Conservation (phyloP, 2,329 filamentous ascomycete genomes). For the Neofusicoccum sp. region DNA sequence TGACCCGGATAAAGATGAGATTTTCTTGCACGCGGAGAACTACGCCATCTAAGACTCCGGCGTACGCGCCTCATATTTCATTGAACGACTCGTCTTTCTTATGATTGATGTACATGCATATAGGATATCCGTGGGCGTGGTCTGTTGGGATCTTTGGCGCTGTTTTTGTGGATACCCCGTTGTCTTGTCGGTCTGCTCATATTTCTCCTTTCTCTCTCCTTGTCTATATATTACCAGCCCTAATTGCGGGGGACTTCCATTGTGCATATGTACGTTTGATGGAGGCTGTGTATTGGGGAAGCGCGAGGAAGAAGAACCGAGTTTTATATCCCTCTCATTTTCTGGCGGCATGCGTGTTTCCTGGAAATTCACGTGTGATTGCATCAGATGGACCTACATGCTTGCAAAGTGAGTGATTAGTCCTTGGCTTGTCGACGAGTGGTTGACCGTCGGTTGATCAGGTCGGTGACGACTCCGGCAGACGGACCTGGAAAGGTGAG, state of each 20-base stretch:
- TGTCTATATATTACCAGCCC: neutral
- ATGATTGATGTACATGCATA: neutral
- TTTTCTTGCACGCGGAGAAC: slow-evolving; percentile 93
- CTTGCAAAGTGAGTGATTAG: too few relatives aligned
- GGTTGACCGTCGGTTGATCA: too few relatives aligned
- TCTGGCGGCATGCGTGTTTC: too few relatives aligned
- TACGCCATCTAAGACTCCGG: slow-evolving; percentile 67
- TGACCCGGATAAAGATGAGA: slow-evolving; percentile 76
- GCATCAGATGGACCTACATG: too few relatives aligned
- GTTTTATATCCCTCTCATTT: too few relatives aligned
- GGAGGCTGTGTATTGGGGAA: neutral
- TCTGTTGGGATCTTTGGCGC: neutral
- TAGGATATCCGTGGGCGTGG: neutral
- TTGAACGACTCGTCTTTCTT: neutral
- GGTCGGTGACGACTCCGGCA: too few relatives aligned
- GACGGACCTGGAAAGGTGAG: too few relatives aligned
- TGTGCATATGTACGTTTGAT: neutral
- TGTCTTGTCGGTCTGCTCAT: neutral
- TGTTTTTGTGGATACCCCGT: slow-evolving; percentile 1
- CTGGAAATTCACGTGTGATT: too few relatives aligned
- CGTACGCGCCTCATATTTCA: neutral
- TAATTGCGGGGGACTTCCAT: neutral
- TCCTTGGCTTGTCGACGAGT: too few relatives aligned
- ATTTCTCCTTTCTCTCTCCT: neutral
- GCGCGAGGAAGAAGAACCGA: too few relatives aligned